Conservation (phyloP, 306 rosid genomes). For the Astragalus glycyphyllos region DNA sequence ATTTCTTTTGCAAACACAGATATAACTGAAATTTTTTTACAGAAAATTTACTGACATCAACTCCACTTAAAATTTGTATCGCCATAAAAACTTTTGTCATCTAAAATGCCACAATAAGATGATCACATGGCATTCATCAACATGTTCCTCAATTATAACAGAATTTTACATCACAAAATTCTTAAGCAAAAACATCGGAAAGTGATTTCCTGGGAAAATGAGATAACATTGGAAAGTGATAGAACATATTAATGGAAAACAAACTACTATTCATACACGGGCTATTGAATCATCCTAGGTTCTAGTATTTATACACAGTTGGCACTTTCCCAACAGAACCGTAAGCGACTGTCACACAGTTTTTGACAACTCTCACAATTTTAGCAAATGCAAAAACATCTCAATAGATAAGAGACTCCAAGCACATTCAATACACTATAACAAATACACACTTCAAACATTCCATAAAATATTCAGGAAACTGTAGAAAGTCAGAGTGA, state of each 20-base stretch:
- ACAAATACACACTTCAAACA: conserved; percentile 17
- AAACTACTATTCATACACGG: neutral
- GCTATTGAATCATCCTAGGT: conserved; percentile 5
- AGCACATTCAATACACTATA: neutral
- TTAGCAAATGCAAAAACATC: conserved; percentile 4
- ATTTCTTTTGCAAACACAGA: neutral
- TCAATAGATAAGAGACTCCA: neutral
- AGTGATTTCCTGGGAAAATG: neutral
- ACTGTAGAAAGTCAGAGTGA: too few relatives aligned
- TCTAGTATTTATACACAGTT: neutral
- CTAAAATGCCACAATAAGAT: conserved; percentile 1
- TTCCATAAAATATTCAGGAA: conserved; percentile 28
- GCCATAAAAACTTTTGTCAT: neutral
- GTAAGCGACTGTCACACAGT: neutral
- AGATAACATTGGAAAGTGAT: neutral
- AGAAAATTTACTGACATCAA: neutral
- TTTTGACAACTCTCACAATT: neutral
- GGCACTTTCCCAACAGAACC: conserved; percentile 8
- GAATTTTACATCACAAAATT: conserved; percentile 2
- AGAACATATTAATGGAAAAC: neutral
- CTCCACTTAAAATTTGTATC: conserved; percentile 14
- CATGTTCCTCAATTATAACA: conserved; percentile 33
- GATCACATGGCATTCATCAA: conserved; percentile 9
- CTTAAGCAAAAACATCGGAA: neutral
- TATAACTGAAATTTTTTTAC: conserved; percentile 5